These are phyloP conservation scores for Paraurostyla sp. DNA, from an alignment of 73 alveolate species.

Conservation along the genomic window DNA sequence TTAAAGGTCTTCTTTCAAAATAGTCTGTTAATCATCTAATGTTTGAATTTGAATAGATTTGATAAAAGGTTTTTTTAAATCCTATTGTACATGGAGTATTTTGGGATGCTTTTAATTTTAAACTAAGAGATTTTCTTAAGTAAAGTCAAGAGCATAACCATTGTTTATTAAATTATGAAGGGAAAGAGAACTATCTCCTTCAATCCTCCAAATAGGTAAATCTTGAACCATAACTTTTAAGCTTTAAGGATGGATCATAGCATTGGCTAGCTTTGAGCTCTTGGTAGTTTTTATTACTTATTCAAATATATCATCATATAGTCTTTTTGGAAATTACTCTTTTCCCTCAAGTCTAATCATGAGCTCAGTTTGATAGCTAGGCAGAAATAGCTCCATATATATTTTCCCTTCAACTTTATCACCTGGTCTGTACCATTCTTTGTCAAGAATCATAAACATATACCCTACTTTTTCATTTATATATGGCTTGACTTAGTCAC, in stretches of 20 bases:
- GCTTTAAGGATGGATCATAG: not conserved
- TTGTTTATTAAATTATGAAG: not conserved
- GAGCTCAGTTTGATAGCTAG: not conserved
- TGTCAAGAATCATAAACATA: not conserved
- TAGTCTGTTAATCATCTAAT: too few relatives aligned
- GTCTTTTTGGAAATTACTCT: not conserved
- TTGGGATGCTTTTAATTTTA: too few relatives aligned
- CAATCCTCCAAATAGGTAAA: not conserved
- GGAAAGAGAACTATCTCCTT: not conserved
- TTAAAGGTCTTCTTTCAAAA: too few relatives aligned
- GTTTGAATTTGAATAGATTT: too few relatives aligned
- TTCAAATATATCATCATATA: not conserved
- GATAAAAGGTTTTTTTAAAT: too few relatives aligned
- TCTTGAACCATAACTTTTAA: not conserved
- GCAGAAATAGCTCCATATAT: not conserved
- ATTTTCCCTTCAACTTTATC: not conserved
- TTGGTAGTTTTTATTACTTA: not conserved
- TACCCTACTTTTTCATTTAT: not conserved
- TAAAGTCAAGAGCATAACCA: not conserved
- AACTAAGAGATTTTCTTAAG: not conserved
- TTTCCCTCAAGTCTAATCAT: not conserved
- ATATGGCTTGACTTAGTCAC: not conserved
- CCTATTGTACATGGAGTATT: too few relatives aligned
- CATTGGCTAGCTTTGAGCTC: not conserved
- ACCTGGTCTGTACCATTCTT: not conserved